Percentiles rank a stretch among this genome's conserved stretches.
These are phyloP conservation scores for Starmera caribaea DNA, from an alignment of 805 yeast species.

Conservation along the genomic window DNA sequence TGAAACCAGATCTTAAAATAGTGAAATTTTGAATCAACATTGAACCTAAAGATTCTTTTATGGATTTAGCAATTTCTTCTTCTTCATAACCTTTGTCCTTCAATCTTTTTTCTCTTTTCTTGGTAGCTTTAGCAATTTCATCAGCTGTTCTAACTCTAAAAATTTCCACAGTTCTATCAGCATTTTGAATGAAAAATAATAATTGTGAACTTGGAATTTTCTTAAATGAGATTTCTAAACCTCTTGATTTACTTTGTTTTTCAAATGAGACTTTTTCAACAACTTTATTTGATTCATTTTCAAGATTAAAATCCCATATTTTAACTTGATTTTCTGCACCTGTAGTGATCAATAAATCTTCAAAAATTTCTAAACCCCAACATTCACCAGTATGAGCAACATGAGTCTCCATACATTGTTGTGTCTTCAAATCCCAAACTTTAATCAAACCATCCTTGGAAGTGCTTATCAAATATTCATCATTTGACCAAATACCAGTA, in stretches of 20 bases:
- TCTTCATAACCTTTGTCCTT: conserved; percentile 56
- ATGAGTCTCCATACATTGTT: conserved; percentile 90
- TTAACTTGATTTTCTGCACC: conserved; percentile 78
- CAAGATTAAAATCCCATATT: conserved; percentile 67
- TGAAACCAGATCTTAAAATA: conserved; percentile 52
- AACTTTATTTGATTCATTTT: conserved; percentile 39
- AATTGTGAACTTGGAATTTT: conserved; percentile 22
- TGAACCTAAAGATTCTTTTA: conserved; percentile 37
- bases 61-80: conserved; percentile 47
- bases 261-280: conserved; percentile 57
- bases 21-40: conserved; percentile 63
- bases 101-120: conserved; percentile 70
- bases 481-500: conserved; percentile 54
- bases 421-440: conserved; percentile 85
- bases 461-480: conserved; percentile 62
- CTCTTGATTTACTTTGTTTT: conserved; percentile 69
- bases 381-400: conserved; percentile 91
- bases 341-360: conserved; percentile 47
- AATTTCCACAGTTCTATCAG: conserved; percentile 72
- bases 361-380: conserved; percentile 61
- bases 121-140: conserved; percentile 70
- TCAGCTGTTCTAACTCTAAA: conserved; percentile 68
- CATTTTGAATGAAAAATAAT: conserved; percentile 63
- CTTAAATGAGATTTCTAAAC: conserved; percentile 47
- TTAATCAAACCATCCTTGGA: conserved; percentile 89